Conservation (phyloP, 208 protist genomes). For the Sergeia podlipaevii region DNA sequence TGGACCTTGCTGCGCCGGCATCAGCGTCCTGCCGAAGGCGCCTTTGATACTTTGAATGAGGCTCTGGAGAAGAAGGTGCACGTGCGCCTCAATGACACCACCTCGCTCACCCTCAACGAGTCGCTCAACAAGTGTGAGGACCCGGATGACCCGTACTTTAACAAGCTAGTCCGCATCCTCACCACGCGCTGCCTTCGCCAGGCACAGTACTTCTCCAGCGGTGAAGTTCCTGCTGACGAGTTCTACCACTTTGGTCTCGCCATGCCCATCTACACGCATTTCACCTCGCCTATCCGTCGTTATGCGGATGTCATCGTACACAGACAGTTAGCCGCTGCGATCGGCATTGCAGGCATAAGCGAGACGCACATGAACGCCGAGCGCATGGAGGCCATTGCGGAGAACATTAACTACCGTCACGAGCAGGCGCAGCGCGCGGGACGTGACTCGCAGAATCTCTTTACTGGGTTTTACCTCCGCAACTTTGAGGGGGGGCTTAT, state of each 20-base stretch:
- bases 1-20: slow-evolving; percentile 90
- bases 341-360: slow-evolving; percentile 59
- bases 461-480: slow-evolving; percentile 88
- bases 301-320: slow-evolving; percentile 95
- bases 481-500: slow-evolving; percentile 71
- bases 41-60: slow-evolving; percentile 85
- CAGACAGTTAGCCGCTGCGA: slow-evolving; percentile 82
- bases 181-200: slow-evolving; percentile 91
- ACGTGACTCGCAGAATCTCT: slow-evolving; percentile 89
- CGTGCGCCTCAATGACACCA: slow-evolving; percentile 74
- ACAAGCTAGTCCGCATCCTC: slow-evolving; percentile 89
- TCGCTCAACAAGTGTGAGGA: slow-evolving; percentile 82
- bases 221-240: slow-evolving; percentile 70
- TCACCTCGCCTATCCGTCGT: slow-evolving; percentile 95
- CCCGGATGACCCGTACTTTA: slow-evolving; percentile 83
- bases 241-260: slow-evolving; percentile 93
- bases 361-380: slow-evolving; percentile 60
- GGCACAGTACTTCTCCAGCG: slow-evolving; percentile 93
- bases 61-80: slow-evolving; percentile 56
- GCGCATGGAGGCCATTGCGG: slow-evolving; percentile 68
- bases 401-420: slow-evolving; percentile 92
- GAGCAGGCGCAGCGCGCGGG: slow-evolving; percentile 90
- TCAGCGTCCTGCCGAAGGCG: slow-evolving; percentile 74
- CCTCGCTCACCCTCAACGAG: slow-evolving; percentile 77
- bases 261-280: slow-evolving; percentile 95